These are phyloP conservation scores for Parsonsia alboflavescens DNA, from an alignment of 257 asterid genomes.

Conservation along the genomic window DNA sequence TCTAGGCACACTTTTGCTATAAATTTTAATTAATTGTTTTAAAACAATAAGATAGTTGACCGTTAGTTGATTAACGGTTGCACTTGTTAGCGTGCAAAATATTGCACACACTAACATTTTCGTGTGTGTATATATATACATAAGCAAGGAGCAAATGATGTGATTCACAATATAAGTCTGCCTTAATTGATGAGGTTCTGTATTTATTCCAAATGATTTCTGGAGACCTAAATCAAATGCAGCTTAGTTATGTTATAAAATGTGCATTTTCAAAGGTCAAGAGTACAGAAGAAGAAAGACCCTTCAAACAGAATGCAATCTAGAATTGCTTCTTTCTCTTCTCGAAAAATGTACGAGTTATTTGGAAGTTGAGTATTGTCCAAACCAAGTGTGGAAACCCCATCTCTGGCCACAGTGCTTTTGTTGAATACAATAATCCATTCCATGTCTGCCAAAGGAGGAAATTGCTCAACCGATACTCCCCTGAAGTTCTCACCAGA, in stretches of 20 bases:
- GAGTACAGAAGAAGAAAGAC: not conserved
- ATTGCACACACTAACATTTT: too few species aligned
- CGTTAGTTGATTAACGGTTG: too few species aligned
- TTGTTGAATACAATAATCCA: slow-evolving; percentile 50
- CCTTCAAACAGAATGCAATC: not conserved
- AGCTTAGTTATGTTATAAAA: not conserved
- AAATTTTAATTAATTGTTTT: too few species aligned
- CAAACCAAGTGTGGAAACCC: slow-evolving; percentile 63
- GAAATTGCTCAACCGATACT: slow-evolving; percentile 58
- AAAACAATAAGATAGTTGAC: too few species aligned
- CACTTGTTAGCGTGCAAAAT: too few species aligned
- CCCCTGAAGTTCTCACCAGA: slow-evolving; percentile 55
- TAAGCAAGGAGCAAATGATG: not conserved
- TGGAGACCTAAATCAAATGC: not conserved
- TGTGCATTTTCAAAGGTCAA: not conserved
- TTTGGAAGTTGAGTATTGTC: slow-evolving; percentile 64
- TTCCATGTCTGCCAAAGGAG: slow-evolving; percentile 72
- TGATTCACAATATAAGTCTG: not conserved
- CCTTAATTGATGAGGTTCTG: not conserved
- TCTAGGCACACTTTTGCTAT: too few species aligned
- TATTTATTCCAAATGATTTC: not conserved
- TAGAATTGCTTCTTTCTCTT: slow-evolving; percentile 43
- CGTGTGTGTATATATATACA: too few species aligned
- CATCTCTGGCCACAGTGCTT: slow-evolving; percentile 72
- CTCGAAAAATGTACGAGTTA: slow-evolving; percentile 38